Percentiles rank a stretch among this genome's conserved stretches.
Conservation (phyloP, 164 flowering plant genomes). For the Platanus orientalis region DNA sequence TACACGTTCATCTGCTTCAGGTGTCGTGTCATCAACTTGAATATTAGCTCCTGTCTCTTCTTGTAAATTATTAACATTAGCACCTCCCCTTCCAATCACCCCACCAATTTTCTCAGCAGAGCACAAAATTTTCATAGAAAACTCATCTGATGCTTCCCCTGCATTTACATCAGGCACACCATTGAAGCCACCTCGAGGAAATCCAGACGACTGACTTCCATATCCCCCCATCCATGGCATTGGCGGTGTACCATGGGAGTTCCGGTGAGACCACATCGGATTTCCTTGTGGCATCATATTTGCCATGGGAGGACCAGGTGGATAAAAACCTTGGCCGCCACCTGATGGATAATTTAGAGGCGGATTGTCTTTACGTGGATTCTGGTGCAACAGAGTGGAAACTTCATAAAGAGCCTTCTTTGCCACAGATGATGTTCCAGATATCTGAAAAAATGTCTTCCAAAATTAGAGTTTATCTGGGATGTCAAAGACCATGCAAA, state of each 20-base stretch:
- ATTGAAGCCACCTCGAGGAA: constrained; percentile 34
- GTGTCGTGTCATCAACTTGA: constrained; percentile 45
- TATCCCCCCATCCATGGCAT: constrained; percentile 44
- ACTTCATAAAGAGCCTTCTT: constrained; percentile 61
- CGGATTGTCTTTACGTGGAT: constrained; percentile 59
- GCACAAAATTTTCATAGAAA: constrained; percentile 65
- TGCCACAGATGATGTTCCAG: constrained; percentile 41
- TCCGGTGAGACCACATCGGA: constrained; percentile 39
- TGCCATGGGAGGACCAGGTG: constrained; percentile 35
- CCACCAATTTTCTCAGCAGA: constrained; percentile 56
- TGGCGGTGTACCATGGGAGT: constrained; percentile 39
- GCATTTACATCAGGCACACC: constrained; percentile 27
- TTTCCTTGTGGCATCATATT: constrained; percentile 35
- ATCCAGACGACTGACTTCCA: constrained; percentile 31
- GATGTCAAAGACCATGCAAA: constrained; percentile 11
- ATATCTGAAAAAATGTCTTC: constrained; percentile 41
- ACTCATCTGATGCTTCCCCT: constrained; percentile 46
- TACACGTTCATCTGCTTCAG: constrained; percentile 51
- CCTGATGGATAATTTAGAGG: constrained; percentile 27
- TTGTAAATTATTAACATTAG: constrained; percentile 49
- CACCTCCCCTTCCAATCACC: constrained; percentile 80
- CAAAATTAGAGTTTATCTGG: constrained; percentile 11
- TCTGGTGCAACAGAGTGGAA: constrained; percentile 62
- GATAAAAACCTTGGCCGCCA: constrained; percentile 35
- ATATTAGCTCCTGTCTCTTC: constrained; percentile 64